These are phyloP conservation scores for Stephanodiscus triporus DNA, from an alignment of 108 stramenopile genomes.

Conservation along the genomic window DNA sequence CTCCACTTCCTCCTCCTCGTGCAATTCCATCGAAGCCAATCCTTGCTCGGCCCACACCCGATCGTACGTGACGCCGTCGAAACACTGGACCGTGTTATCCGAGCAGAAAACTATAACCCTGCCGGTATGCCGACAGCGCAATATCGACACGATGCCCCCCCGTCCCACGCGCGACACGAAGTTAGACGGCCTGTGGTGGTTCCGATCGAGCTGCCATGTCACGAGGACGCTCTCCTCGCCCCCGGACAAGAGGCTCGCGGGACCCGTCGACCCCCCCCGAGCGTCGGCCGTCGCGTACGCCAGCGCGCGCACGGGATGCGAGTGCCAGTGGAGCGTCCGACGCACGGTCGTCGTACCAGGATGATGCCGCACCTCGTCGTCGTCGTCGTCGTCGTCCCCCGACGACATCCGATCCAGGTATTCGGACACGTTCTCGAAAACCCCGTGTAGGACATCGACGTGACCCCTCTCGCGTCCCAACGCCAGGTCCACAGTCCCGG, in stretches of 20 bases:
- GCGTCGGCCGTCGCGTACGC: conserved; percentile 36
- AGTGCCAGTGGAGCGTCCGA: conserved; percentile 78
- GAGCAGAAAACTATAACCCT: conserved; percentile 60
- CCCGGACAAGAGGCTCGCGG: conserved; percentile 68
- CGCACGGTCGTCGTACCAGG: conserved; percentile 53
- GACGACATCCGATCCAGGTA: conserved; percentile 30
- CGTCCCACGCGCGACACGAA: conserved; percentile 66
- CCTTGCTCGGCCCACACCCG: conserved; percentile 70
- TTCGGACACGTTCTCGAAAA: conserved; percentile 47
- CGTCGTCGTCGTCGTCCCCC: background rate
- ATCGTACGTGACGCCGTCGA: conserved; percentile 63
- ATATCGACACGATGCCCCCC: conserved; percentile 63
- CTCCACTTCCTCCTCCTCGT: conserved; percentile 14
- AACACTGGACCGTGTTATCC: conserved; percentile 75
- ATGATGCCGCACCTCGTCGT: conserved; percentile 39
- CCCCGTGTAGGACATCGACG: conserved; percentile 58
- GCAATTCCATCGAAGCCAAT: conserved; percentile 42
- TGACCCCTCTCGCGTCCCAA: conserved; percentile 53
- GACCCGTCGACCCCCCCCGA: conserved; percentile 12
- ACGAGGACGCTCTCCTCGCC: conserved; percentile 81
- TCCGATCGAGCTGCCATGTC: conserved; percentile 76
- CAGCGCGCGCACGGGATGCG: conserved; percentile 70
- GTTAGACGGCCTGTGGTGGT: conserved; percentile 59
- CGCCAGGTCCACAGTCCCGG: conserved; percentile 56
- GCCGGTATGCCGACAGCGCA: too few species aligned